These are phyloP conservation scores for Talaromyces stipitatus DNA, from an alignment of 495 filamentous ascomycete species.

Conservation along the genomic window DNA sequence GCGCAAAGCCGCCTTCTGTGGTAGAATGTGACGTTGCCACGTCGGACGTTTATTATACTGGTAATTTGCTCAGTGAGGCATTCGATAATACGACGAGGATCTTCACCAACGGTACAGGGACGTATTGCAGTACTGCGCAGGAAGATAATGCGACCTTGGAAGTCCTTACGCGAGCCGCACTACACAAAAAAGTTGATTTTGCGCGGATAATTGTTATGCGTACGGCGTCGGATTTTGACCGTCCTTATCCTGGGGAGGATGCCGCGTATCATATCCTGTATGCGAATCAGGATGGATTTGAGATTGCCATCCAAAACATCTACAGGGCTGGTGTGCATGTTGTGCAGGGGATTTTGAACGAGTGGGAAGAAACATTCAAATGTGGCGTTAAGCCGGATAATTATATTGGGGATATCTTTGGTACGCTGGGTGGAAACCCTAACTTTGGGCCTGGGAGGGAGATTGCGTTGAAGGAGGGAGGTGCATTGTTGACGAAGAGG, in stretches of 20 bases:
- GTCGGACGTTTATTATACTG: constrained; percentile 66
- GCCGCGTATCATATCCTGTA: constrained; percentile 50
- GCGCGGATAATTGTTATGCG: constrained; percentile 65
- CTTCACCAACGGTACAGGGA: constrained; percentile 59
- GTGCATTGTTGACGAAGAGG: not conserved
- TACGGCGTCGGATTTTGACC: constrained; percentile 65
- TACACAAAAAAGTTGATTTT: constrained; percentile 54
- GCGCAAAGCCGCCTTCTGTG: constrained; percentile 44
- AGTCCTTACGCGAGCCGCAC: constrained; percentile 53
- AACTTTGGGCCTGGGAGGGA: not conserved
- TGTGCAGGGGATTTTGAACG: constrained; percentile 53
- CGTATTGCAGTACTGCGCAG: constrained; percentile 65
- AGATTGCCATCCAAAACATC: constrained; percentile 54
- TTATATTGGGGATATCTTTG: constrained; percentile 69
- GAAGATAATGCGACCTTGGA: constrained; percentile 71
- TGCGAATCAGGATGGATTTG: constrained; percentile 51
- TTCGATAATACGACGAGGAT: constrained; percentile 59
- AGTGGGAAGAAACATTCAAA: constrained; percentile 52
- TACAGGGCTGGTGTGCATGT: constrained; percentile 61
- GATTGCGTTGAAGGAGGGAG: not conserved
- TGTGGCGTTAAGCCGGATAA: constrained; percentile 54
- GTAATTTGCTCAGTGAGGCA: constrained; percentile 48
- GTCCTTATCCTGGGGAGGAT: constrained; percentile 50
- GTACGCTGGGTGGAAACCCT: constrained; percentile 48
- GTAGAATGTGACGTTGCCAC: constrained; percentile 63